These are phyloP conservation scores for Fusarium sp. DNA, from an alignment of 2,329 filamentous ascomycete species.

Conservation along the genomic window DNA sequence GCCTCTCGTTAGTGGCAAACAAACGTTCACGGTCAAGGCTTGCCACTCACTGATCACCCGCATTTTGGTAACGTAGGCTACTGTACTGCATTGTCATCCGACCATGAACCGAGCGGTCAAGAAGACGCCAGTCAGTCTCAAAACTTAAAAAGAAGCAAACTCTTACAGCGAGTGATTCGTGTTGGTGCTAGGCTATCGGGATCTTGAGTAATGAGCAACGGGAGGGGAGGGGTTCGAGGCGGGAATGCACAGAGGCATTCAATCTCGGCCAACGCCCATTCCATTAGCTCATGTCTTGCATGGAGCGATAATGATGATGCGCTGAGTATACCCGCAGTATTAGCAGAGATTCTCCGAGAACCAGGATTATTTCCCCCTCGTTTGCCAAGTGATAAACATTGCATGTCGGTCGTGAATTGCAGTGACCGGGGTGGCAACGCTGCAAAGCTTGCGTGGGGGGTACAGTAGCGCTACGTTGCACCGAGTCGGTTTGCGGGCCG, in stretches of 20 bases:
- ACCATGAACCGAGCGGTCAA: background rate
- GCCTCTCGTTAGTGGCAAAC: background rate
- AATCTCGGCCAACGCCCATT: slow-evolving; percentile 20
- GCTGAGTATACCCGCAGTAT: background rate
- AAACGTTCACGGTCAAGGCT: background rate
- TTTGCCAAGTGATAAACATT: slow-evolving; percentile 19
- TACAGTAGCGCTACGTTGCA: slow-evolving; percentile 8
- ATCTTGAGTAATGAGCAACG: slow-evolving; percentile 1
- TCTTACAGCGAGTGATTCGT: background rate
- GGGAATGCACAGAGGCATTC: slow-evolving; percentile 24
- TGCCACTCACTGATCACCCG: slow-evolving; percentile 1
- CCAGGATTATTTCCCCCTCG: background rate
- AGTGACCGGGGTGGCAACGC: slow-evolving; percentile 5
- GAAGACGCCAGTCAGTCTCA: background rate
- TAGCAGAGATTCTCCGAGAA: background rate
- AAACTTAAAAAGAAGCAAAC: background rate
- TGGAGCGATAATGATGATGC: background rate
- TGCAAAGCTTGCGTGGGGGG: slow-evolving; percentile 11
- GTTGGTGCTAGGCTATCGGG: background rate
- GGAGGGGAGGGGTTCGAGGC: background rate
- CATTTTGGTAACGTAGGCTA: background rate
- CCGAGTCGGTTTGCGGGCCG: slow-evolving; percentile 24
- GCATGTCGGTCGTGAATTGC: background rate
- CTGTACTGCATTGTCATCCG: background rate
- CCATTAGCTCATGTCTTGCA: slow-evolving; percentile 11